Conservation (phyloP, 2,329 filamentous ascomycete species). For the Parastagonospora avenae region DNA sequence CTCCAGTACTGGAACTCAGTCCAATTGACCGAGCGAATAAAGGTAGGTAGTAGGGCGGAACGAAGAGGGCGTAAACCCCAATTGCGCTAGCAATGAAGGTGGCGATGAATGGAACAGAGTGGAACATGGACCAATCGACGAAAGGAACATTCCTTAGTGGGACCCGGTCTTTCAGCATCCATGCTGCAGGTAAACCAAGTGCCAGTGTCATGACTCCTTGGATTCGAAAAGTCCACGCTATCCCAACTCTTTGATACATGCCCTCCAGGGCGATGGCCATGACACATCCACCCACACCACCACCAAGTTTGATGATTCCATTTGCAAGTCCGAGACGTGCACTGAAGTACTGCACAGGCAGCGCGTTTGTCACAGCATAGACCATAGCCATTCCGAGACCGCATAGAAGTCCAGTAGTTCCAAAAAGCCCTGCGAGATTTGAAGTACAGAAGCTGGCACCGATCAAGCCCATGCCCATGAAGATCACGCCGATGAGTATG, state of each 20-base stretch:
- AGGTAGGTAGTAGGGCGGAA: slow-evolving; percentile 37
- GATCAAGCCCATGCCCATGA: slow-evolving; percentile 58
- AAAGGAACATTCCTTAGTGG: slow-evolving; percentile 25
- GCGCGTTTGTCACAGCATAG: slow-evolving; percentile 28
- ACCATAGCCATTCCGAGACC: slow-evolving; percentile 49
- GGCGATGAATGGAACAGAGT: slow-evolving; percentile 24
- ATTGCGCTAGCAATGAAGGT: slow-evolving; percentile 31
- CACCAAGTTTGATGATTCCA: slow-evolving; percentile 36
- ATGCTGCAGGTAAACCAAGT: slow-evolving; percentile 32
- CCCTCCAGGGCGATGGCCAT: slow-evolving; percentile 33
- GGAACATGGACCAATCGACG: slow-evolving; percentile 32
- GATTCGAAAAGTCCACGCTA: slow-evolving; percentile 39
- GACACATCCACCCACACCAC: slow-evolving; percentile 34
- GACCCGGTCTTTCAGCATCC: slow-evolving; percentile 32
- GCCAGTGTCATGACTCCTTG: slow-evolving; percentile 31
- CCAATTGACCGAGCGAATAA: slow-evolving; percentile 35
- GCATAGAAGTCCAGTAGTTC: slow-evolving; percentile 54
- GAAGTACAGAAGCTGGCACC: slow-evolving; percentile 54
- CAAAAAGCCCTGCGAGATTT: slow-evolving; percentile 56
- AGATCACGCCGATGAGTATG: slow-evolving; percentile 55
- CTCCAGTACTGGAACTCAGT: slow-evolving; percentile 30
- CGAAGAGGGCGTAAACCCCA: slow-evolving; percentile 36
- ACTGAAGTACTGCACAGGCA: slow-evolving; percentile 38
- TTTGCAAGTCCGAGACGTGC: slow-evolving; percentile 36
- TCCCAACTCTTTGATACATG: slow-evolving; percentile 30